Percentiles rank a stretch among this genome's conserved stretches.
phyloP scores from a whole-genome alignment of 345 rosid genomes.

The Hirschfeldia incana region DNA sequence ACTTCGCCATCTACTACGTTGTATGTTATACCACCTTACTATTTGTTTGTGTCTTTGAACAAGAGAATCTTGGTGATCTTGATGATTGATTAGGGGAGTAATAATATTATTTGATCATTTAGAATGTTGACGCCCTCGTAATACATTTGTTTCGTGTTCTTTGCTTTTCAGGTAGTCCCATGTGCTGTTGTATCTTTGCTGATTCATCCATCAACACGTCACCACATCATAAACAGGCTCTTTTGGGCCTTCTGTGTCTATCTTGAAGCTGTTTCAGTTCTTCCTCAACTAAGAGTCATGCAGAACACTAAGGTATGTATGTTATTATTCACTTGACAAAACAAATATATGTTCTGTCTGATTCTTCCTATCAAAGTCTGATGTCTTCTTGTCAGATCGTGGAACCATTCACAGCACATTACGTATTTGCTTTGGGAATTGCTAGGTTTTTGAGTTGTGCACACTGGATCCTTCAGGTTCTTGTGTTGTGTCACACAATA shows the following conservation, averaged over 20 bases:
- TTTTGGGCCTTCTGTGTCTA: constrained; percentile 93
- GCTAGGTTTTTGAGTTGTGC: constrained; percentile 95
- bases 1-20: constrained; percentile 68
- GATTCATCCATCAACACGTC: constrained; percentile 78
- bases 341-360: background rate
- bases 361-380: constrained; percentile 10
- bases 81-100: background rate
- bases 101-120: background rate
- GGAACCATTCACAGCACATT: constrained; percentile 91
- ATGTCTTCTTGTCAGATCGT: constrained; percentile 56
- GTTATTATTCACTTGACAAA: background rate
- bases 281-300: constrained; percentile 86
- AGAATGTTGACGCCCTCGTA: background rate
- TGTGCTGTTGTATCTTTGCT: constrained; percentile 65
- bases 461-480: constrained; percentile 94
- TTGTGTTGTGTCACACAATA: background rate
- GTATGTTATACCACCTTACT: constrained; percentile 43
- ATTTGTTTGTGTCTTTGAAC: background rate
- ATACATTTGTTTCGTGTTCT: background rate
- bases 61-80: background rate
- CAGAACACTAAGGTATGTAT: constrained; percentile 74
- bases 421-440: constrained; percentile 90
- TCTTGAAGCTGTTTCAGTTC: constrained; percentile 88
- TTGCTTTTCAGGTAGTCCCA: constrained; percentile 57
- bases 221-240: constrained; percentile 63